Evolutionary conservation across 306 rosid species (phyloP).

Genomic region (Nissolia schottii): DNA sequence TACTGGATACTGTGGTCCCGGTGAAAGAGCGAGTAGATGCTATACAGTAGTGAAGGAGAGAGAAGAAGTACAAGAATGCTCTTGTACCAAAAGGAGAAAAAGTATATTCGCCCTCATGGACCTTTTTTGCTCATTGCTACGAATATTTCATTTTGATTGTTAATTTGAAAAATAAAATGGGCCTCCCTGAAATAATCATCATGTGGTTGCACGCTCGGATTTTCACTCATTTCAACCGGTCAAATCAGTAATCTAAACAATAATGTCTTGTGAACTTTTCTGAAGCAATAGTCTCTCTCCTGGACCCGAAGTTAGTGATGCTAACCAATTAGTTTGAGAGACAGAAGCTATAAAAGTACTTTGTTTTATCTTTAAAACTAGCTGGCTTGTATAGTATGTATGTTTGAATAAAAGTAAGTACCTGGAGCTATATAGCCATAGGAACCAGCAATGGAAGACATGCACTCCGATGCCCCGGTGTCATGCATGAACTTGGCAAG

Average conservation of each 20-base stretch:
- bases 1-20: conserved; percentile 33
- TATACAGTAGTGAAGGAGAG: background rate
- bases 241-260: background rate
- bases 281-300: too few relatives aligned
- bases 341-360: background rate
- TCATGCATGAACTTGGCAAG: conserved; percentile 86
- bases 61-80: too few relatives aligned
- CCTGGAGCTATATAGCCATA: conserved; percentile 99
- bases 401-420: too few relatives aligned
- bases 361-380: too few relatives aligned
- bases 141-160: conserved; percentile 12
- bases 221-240: conserved; percentile 1
- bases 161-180: background rate
- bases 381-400: too few relatives aligned
- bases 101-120: background rate
- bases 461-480: conserved; percentile 85
- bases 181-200: conserved; percentile 25
- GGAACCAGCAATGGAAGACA: conserved; percentile 96
- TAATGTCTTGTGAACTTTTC: conserved; percentile 12
- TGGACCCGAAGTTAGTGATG: background rate
- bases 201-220: background rate
- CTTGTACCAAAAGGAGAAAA: background rate
- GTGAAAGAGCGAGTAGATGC: conserved; percentile 21
- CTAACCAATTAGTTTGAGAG: conserved; percentile 6
- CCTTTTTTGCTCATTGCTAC: background rate